These are phyloP conservation scores for Pseudogymnoascus sp. DNA, from an alignment of 2,329 filamentous ascomycete species.

Conservation along the genomic window DNA sequence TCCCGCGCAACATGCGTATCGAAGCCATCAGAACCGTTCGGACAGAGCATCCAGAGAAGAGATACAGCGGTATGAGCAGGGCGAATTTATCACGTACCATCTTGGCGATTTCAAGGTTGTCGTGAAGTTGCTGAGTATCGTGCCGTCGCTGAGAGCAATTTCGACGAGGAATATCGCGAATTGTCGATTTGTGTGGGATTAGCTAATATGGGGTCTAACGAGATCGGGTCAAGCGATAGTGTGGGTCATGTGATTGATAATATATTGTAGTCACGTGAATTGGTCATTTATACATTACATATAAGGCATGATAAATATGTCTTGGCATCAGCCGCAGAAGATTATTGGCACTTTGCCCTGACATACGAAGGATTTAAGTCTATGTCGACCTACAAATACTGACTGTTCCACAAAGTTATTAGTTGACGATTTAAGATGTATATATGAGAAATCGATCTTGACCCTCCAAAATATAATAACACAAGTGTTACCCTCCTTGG, in stretches of 20 bases:
- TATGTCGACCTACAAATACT: background rate
- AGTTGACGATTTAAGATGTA: background rate
- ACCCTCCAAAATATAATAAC: background rate
- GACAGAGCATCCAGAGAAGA: conserved; percentile 7
- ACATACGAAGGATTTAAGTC: background rate
- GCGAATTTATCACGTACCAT: conserved; percentile 18
- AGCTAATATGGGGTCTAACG: conserved; percentile 5
- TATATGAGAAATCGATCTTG: background rate
- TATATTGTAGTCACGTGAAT: background rate
- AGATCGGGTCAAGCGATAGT: conserved; percentile 2
- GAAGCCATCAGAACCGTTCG: conserved; percentile 4
- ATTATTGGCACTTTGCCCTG: background rate
- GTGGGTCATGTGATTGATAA: background rate
- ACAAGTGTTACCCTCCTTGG: background rate
- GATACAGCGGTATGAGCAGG: background rate
- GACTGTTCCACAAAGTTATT: background rate
- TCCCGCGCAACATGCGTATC: conserved; percentile 1
- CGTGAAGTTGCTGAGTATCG: conserved; percentile 10
- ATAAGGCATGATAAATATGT: background rate
- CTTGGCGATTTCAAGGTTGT: conserved; percentile 19
- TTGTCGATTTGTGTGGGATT: conserved; percentile 9
- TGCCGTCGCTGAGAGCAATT: conserved; percentile 8
- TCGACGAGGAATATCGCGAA: conserved; percentile 10
- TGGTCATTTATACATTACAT: too few relatives aligned
- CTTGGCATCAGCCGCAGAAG: background rate